Evolutionary conservation across 2,329 filamentous ascomycete species (phyloP).

Genomic region (Clathrospora elynae): DNA sequence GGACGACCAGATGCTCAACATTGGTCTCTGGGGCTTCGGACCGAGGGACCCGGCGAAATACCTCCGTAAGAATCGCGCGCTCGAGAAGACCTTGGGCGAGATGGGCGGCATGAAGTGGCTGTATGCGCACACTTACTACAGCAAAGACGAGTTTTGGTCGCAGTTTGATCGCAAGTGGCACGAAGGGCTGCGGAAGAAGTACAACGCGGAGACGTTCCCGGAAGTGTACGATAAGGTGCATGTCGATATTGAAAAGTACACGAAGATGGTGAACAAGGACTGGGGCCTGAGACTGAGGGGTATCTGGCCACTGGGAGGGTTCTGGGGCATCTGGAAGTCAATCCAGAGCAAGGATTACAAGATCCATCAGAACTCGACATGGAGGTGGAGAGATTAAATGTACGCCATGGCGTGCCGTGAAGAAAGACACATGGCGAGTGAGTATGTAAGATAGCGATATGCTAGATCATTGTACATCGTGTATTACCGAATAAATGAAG

Average conservation of each 20-base stretch:
- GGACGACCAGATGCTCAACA: constrained; percentile 56
- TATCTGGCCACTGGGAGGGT: constrained; percentile 47
- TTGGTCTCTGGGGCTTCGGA: constrained; percentile 78
- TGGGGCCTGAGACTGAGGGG: constrained; percentile 31
- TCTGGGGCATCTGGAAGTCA: constrained; percentile 48
- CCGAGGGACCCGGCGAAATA: constrained; percentile 52
- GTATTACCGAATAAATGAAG: too few species aligned
- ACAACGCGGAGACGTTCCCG: constrained; percentile 63
- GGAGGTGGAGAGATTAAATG: constrained; percentile 32
- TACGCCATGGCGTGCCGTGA: too few species aligned
- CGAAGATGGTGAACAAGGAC: constrained; percentile 30
- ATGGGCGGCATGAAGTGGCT: constrained; percentile 71
- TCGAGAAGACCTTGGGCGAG: constrained; percentile 64
- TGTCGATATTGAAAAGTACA: constrained; percentile 46
- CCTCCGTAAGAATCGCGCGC: constrained; percentile 61
- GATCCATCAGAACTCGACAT: constrained; percentile 40
- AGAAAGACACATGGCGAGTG: too few species aligned
- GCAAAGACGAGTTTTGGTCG: constrained; percentile 70
- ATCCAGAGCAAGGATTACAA: constrained; percentile 48
- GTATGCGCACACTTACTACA: constrained; percentile 72
- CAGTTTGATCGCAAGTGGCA: constrained; percentile 67
- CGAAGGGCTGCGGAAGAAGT: constrained; percentile 62
- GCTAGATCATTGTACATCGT: too few species aligned
- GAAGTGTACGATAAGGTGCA: constrained; percentile 72
- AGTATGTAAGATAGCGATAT: too few species aligned